A percentile compares a stretch with the other conserved stretches of the same genome.
phyloP scores from a whole-genome alignment of 331 rosid species.

The Ulmus americana region DNA sequence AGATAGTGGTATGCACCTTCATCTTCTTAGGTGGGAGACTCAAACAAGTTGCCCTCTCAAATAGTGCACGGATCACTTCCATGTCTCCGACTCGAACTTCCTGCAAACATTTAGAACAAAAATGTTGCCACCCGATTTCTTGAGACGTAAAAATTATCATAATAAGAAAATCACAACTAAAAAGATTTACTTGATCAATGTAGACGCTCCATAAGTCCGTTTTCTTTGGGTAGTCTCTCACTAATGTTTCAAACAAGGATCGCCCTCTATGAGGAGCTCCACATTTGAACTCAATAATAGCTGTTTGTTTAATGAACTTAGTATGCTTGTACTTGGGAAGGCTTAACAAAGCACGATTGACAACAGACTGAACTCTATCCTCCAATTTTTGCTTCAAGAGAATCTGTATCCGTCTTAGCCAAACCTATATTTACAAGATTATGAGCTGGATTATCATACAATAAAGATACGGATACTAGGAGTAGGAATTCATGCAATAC shows the following conservation, averaged over 20 bases:
- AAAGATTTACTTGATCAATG: conserved; percentile 72
- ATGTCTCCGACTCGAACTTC: conserved; percentile 73
- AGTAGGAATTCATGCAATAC: conserved; percentile 36
- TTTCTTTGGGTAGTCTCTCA: conserved; percentile 75
- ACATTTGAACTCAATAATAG: conserved; percentile 73
- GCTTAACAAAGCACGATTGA: conserved; percentile 51
- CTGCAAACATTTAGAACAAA: conserved; percentile 27
- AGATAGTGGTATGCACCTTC: conserved; percentile 45
- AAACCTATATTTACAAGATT: conserved; percentile 46
- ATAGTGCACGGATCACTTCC: conserved; percentile 68
- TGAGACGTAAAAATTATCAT: background rate
- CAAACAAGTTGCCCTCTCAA: conserved; percentile 84
- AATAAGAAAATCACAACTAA: background rate
- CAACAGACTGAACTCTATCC: conserved; percentile 51
- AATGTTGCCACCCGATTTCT: background rate
- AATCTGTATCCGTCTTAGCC: conserved; percentile 68
- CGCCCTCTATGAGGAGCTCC: conserved; percentile 87
- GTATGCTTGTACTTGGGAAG: conserved; percentile 73
- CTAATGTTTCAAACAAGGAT: conserved; percentile 73
- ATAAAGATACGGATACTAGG: background rate
- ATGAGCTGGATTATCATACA: background rate
- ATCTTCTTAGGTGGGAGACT: conserved; percentile 83
- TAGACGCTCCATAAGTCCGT: conserved; percentile 87
- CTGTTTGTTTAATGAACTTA: conserved; percentile 76
- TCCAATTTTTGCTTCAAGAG: conserved; percentile 43